Base-by-base conservation (phyloP, 1,139 yeast genomes). In the Blastobotrys illinoisensis region DNA sequence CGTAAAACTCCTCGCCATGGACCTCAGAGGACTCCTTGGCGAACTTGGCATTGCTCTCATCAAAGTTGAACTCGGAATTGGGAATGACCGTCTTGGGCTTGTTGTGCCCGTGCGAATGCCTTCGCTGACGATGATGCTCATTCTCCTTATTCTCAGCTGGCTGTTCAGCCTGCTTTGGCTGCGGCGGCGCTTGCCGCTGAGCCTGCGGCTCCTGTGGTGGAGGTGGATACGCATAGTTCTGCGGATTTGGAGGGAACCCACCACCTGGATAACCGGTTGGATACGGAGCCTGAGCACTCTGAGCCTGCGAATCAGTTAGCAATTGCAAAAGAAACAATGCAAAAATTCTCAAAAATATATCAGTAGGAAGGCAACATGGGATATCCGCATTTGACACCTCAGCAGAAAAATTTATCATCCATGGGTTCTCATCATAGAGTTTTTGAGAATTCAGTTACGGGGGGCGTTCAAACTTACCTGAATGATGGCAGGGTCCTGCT, bases 51-150 rank as follows among this genome's bases (percentile, higher is more conserved):
- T 86, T 86, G 62, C 81, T 81, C 44, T 79, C 70, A 63, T 79
- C 88, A 66, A 89, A 89, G 70, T 90, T 84, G 65, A 77, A 83
- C 54, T 79, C 85, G 53, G 77, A 63, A 53, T 65, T 73, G 51
- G 78, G 77, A 45, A 70, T 78, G 28, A 74, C 61, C 73, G 74
- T 20, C 70, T 45, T 44, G n/a, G 18, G 26, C 36, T 13, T 21
- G 45, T 26, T 20, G 46, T 44, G 54, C n/a, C 45, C 44, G n/a
- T 50, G 58, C 47, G 19, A 44, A 11, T 43, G 44, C 9, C 48
- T 14, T 3, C 49, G 48, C 44, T 44, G 53, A 54, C 56, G 50
- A 36, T 20, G 44, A 16, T 46, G 48, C 28, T 23, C 24, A 19
- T 14, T 48, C 13, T 14, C 47, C 11, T 20, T 52, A 44, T 32